phyloP scores from a whole-genome alignment of 805 yeast species.

The Saccharomycopsis fibuligera region DNA sequence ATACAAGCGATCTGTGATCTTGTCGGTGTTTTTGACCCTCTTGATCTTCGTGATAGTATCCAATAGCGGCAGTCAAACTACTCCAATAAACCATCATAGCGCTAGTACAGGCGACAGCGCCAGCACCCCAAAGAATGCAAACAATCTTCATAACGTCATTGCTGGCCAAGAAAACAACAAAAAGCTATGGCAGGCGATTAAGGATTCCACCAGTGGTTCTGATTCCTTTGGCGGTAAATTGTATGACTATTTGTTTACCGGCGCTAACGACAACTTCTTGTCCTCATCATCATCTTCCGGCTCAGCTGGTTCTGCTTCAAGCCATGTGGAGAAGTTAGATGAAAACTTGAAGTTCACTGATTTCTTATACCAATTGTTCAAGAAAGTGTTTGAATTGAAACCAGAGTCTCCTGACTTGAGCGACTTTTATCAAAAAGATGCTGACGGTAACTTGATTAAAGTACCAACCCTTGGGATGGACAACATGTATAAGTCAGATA shows the following conservation, averaged over 20 bases:
- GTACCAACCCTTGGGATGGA: constrained; percentile 17
- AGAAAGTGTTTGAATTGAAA: constrained; percentile 9
- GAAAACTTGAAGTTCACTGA: not conserved
- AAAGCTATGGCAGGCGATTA: constrained; percentile 14
- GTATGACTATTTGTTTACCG: constrained; percentile 16
- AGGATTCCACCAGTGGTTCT: not conserved
- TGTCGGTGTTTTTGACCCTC: constrained; percentile 2
- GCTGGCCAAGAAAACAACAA: constrained; percentile 17
- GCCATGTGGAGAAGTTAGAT: not conserved
- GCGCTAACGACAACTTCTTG: not conserved
- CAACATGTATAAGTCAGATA: not conserved
- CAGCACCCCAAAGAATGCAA: not conserved
- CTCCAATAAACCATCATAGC: not conserved
- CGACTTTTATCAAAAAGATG: constrained; percentile 3
- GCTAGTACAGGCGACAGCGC: not conserved
- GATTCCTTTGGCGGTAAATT: constrained; percentile 3
- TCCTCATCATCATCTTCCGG: not conserved
- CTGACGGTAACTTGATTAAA: constrained; percentile 1
- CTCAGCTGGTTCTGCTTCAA: not conserved
- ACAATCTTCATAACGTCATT: constrained; percentile 5
- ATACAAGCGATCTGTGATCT: not conserved
- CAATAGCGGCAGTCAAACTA: not conserved
- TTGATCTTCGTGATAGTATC: not conserved
- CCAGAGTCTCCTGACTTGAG: constrained; percentile 13
- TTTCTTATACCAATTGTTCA: constrained; percentile 10